Conservation (phyloP, 495 filamentous ascomycete species). For the Bryoglossum gracile region DNA sequence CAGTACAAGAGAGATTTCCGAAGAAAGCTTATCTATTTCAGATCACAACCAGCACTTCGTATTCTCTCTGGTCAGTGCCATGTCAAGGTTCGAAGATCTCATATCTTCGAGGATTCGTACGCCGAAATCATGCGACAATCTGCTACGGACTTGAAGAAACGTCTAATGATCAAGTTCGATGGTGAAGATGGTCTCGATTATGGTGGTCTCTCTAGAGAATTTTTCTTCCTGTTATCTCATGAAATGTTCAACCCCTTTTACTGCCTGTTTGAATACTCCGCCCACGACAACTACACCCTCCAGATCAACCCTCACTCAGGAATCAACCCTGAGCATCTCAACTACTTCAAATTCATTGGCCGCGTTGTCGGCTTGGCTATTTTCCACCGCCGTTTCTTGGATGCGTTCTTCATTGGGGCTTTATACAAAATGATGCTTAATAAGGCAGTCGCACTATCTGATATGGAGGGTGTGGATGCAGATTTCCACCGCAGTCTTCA, state of each 20-base stretch:
- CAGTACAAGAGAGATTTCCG: slow-evolving; percentile 99
- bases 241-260: slow-evolving; percentile 99
- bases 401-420: slow-evolving; percentile 98
- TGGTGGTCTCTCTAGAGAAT: slow-evolving; percentile 96
- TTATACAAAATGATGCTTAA: slow-evolving; percentile 99
- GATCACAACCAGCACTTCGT: slow-evolving; percentile 91
- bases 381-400: slow-evolving; percentile 95
- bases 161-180: slow-evolving; percentile 99
- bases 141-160: slow-evolving; percentile 94
- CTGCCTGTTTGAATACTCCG: slow-evolving; percentile 98
- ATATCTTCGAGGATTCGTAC: slow-evolving; percentile 98
- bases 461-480: slow-evolving; percentile 99
- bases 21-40: slow-evolving; percentile 97
- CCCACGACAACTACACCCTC: slow-evolving; percentile 99
- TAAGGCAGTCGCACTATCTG: slow-evolving; percentile 83
- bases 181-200: slow-evolving; percentile 98
- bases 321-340: slow-evolving; percentile 98
- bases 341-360: slow-evolving; percentile 99
- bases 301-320: slow-evolving; percentile 99
- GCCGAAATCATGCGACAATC: slow-evolving; percentile 97
- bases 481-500: slow-evolving; percentile 92
- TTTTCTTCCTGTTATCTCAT: slow-evolving; percentile 99
- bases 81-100: slow-evolving; percentile 90
- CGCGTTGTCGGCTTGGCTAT: slow-evolving; percentile 96
- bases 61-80: slow-evolving; percentile 96